A percentile compares a stretch with the other conserved stretches of the same genome.
phyloP scores from a whole-genome alignment of 2,329 filamentous ascomycete genomes.

The Chaetomiaceae sp. region DNA sequence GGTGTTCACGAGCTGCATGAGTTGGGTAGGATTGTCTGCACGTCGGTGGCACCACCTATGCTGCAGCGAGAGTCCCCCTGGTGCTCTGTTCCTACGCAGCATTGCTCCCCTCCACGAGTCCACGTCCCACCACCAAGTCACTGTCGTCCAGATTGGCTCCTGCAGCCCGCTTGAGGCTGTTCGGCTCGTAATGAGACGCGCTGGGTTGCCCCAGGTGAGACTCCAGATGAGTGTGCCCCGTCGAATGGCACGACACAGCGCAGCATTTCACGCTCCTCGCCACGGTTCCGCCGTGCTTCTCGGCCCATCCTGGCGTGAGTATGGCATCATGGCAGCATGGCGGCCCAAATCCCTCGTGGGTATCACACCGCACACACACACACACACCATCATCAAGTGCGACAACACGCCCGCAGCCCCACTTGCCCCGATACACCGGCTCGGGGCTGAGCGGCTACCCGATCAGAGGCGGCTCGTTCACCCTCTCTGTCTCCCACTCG shows the following conservation, averaged over 20 bases:
- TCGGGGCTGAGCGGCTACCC: not conserved
- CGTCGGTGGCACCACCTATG: not conserved
- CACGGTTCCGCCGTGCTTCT: slow-evolving; percentile 4
- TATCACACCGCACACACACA: no score
- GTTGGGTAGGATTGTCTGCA: slow-evolving; percentile 8
- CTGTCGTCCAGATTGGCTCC: no score
- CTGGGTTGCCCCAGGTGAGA: slow-evolving; percentile 10
- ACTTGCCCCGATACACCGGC: slow-evolving; percentile 1
- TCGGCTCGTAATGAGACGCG: no score
- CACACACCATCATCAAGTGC: no score
- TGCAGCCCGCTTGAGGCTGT: no score
- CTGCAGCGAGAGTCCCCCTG: slow-evolving; percentile 1
- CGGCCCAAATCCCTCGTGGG: no score
- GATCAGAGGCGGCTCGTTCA: no score
- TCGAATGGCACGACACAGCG: slow-evolving; percentile 12
- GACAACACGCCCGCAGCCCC: not conserved
- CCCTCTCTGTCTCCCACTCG: no score
- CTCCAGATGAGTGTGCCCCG: slow-evolving; percentile 4
- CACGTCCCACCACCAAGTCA: no score
- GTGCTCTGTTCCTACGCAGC: not conserved
- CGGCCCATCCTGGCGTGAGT: not conserved
- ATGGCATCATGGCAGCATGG: not conserved
- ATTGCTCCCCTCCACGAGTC: not conserved
- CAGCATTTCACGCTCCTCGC: not conserved
- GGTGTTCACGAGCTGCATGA: slow-evolving; percentile 10